Percentiles rank a stretch among this genome's conserved stretches.
Evolutionary conservation across 2,329 filamentous ascomycete species (phyloP).

Genomic region (Polytolypa hystricis): DNA sequence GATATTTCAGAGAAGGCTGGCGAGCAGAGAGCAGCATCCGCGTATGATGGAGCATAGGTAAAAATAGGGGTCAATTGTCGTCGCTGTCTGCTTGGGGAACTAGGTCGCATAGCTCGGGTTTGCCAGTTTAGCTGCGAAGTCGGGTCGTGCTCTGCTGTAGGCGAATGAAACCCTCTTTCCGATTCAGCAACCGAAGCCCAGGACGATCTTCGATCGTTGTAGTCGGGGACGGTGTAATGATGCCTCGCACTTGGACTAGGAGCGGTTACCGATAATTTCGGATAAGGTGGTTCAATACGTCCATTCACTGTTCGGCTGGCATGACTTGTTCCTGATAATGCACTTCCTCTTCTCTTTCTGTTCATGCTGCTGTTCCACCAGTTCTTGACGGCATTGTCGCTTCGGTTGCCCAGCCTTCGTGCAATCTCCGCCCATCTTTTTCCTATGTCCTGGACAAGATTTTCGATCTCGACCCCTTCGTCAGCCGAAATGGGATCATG

Average conservation of each 20-base stretch:
- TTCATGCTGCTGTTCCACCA: constrained; percentile 97
- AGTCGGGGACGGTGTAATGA: constrained; percentile 13
- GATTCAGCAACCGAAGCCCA: constrained; percentile 9
- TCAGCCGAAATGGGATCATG: constrained; percentile 61
- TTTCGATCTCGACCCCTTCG: constrained; percentile 63
- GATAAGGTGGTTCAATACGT: constrained; percentile 30
- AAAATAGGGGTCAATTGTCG: constrained; percentile 29
- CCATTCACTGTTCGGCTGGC: constrained; percentile 25
- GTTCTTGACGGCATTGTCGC: constrained; percentile 94
- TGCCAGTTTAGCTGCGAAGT: constrained; percentile 1
- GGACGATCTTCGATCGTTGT: constrained; percentile 8
- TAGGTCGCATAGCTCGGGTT: not conserved
- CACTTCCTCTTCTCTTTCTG: constrained; percentile 48
- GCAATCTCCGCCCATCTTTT: constrained; percentile 93
- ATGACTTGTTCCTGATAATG: constrained; percentile 26
- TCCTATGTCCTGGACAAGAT: constrained; percentile 64
- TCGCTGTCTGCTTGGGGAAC: constrained; percentile 12
- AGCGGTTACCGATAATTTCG: constrained; percentile 18
- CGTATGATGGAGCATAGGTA: constrained; percentile 25
- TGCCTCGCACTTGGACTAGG: constrained; percentile 8
- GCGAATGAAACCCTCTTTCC: constrained; percentile 18
- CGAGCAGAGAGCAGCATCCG: constrained; percentile 51
- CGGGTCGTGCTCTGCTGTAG: constrained; percentile 6
- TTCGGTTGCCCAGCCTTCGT: constrained; percentile 66
- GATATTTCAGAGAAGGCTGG: constrained; percentile 55